Percentiles rank a stretch among this genome's conserved stretches.
Evolutionary conservation across 2,329 filamentous ascomycete species (phyloP).

Genomic region (Trematosphaeria pertusa): DNA sequence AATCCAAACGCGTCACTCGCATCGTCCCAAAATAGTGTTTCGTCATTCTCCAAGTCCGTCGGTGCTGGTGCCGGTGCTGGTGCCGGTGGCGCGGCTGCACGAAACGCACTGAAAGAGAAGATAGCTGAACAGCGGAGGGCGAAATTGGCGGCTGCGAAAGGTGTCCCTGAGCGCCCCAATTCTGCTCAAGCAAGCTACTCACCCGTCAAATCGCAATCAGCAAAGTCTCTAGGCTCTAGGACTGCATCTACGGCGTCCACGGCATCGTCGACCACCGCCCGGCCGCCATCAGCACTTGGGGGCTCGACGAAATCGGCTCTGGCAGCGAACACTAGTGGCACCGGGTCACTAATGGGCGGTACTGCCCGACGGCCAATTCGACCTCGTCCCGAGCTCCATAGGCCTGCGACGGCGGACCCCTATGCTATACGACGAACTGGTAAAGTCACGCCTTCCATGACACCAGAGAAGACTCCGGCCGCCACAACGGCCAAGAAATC

Average conservation of each 20-base stretch:
- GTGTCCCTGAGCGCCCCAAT: slow-evolving; percentile 61
- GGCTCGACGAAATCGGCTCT: slow-evolving; percentile 41
- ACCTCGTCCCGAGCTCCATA: slow-evolving; percentile 53
- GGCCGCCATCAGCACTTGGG: slow-evolving; percentile 47
- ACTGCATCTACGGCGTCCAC: slow-evolving; percentile 38
- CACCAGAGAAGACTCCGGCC: slow-evolving; percentile 54
- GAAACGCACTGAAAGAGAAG: slow-evolving; percentile 75
- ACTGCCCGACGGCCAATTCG: slow-evolving; percentile 61
- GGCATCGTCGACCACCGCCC: slow-evolving; percentile 34
- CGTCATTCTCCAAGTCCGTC: slow-evolving; percentile 53
- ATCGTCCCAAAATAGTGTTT: slow-evolving; percentile 56
- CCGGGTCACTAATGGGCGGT: slow-evolving; percentile 62
- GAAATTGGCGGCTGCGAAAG: slow-evolving; percentile 53
- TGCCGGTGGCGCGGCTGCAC: slow-evolving; percentile 53
- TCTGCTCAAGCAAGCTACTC: slow-evolving; percentile 64
- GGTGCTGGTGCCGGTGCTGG: slow-evolving; percentile 59
- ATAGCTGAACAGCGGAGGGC: slow-evolving; percentile 81
- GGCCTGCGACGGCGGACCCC: slow-evolving; percentile 63
- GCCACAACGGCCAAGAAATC: slow-evolving; percentile 47
- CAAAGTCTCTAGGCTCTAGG: slow-evolving; percentile 42
- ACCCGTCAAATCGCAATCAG: slow-evolving; percentile 49
- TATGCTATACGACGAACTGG: slow-evolving; percentile 51
- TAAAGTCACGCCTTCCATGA: slow-evolving; percentile 57
- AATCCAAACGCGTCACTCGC: slow-evolving; percentile 72
- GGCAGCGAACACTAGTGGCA: slow-evolving; percentile 37